Percentiles rank a stretch among this genome's conserved stretches.
Conservation (phyloP, 108 stramenopile genomes). For the Stephanodiscus triporus region DNA sequence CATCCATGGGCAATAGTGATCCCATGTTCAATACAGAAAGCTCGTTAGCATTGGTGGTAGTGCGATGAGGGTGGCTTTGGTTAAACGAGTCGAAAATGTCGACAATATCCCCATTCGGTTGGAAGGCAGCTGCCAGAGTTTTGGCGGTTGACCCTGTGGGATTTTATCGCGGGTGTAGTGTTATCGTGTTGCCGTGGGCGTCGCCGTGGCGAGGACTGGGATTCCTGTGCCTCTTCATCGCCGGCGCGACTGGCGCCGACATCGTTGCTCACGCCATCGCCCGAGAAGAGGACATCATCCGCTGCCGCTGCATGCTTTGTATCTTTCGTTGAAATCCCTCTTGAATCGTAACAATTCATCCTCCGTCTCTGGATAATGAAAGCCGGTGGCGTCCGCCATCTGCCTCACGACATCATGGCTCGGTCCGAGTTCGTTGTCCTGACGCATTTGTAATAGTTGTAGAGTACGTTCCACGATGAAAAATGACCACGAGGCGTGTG, state of each 20-base stretch:
- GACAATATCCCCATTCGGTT: constrained; percentile 87
- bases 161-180: constrained; percentile 18
- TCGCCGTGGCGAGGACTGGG: constrained; percentile 7
- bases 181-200: constrained; percentile 13
- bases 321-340: constrained; percentile 60
- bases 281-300: constrained; percentile 21
- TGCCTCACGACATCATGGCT: constrained; percentile 67
- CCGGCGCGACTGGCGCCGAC: neutral
- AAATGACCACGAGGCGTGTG: constrained; percentile 68
- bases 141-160: constrained; percentile 24
- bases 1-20: constrained; percentile 99
- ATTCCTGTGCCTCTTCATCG: constrained; percentile 26
- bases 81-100: constrained; percentile 63
- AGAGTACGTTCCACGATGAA: constrained; percentile 81
- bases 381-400: constrained; percentile 66
- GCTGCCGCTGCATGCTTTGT: constrained; percentile 49
- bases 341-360: constrained; percentile 57
- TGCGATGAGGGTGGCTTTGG: constrained; percentile 91
- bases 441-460: constrained; percentile 93
- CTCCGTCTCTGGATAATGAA: constrained; percentile 77
- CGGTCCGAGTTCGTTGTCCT: constrained; percentile 63
- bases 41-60: constrained; percentile 84
- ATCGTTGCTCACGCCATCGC: neutral
- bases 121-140: constrained; percentile 78
- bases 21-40: constrained; percentile 93